Evolutionary conservation across 2,329 filamentous ascomycete genomes (phyloP), one percentile per base, ranked within the genome.

Genomic region (Aspergillus alliaceus): DNA sequence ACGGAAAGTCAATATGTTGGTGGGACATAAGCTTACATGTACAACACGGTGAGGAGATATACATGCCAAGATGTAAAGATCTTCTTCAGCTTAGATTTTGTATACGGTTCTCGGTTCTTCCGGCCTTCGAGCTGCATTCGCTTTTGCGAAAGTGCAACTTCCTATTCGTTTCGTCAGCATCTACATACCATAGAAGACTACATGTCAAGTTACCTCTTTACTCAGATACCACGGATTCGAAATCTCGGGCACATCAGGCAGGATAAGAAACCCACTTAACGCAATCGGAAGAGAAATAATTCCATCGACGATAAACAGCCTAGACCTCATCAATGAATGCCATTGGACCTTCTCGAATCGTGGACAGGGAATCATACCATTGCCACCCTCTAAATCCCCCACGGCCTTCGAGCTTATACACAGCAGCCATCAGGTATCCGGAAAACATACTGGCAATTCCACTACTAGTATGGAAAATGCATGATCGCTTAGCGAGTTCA

Each of bases 41-140:
- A 89, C 1, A 88, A 70, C 0, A 83, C 54, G 0, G 79, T 80
- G 3, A 90, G 73, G 0, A 81, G 62, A 54, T 86, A 89, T 1
- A 89, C 83, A 59, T 86, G 86, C 86, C 87, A 89, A 6, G 82
- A 83, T 0, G 78, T 77, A 56, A 88, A 82, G 18, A 89, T 88
- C 63, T 81, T 83, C 69, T 78, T 79, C 37, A 89, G 64, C 70
- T 86, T 88, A 2, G 72, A 67, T 52, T 71, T 75, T 0, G 79
- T 82, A 60, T 80, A 82, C 0, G 79, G 78, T 44, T 72, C 68
- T 52, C 79, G 68, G 22, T 74, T 68, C 58, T 77, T 69, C 11
- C 82, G 70, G 18, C 81, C 79, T 67, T 82, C 80, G 4, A 79
- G 64, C 59, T 78, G 61, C 81, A 84, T 84, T 25, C 82, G 71